These are phyloP conservation scores for Camellia japonica DNA, from an alignment of 148 eudicot genomes.

Conservation along the genomic window DNA sequence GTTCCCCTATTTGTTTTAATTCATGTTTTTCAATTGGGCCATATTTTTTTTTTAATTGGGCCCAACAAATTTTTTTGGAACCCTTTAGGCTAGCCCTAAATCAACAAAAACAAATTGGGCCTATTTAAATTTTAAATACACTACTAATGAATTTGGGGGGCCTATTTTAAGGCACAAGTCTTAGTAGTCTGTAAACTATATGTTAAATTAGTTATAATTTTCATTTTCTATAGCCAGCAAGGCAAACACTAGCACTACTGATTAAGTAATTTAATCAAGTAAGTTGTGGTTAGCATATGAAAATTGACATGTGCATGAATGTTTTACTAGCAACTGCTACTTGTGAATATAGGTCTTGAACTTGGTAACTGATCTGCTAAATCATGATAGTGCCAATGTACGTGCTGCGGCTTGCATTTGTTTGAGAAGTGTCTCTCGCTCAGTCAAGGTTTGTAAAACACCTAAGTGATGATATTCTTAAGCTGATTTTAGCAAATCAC, in stretches of 20 bases:
- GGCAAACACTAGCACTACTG: background rate
- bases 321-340: slow-evolving; percentile 9
- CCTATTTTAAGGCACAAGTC: too few species aligned
- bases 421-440: slow-evolving; percentile 81
- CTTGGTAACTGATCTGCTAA: slow-evolving; percentile 57
- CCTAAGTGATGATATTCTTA: slow-evolving; percentile 14
- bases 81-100: too few species aligned
- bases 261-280: background rate
- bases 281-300: background rate
- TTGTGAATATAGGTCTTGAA: slow-evolving; percentile 48
- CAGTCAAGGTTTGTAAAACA: slow-evolving; percentile 68
- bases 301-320: background rate
- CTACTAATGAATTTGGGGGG: too few species aligned
- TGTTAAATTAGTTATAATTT: too few species aligned
- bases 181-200: too few species aligned
- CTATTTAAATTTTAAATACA: too few species aligned
- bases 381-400: slow-evolving; percentile 68
- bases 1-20: too few species aligned
- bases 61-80: too few species aligned
- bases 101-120: too few species aligned
- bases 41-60: too few species aligned
- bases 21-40: too few species aligned
- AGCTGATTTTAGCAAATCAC: slow-evolving; percentile 16
- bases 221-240: background rate
- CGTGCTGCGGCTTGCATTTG: slow-evolving; percentile 87